A percentile compares a stretch with the other conserved stretches of the same genome.
Evolutionary conservation across 805 yeast genomes (phyloP).

Genomic region (Lipomyces sp.): DNA sequence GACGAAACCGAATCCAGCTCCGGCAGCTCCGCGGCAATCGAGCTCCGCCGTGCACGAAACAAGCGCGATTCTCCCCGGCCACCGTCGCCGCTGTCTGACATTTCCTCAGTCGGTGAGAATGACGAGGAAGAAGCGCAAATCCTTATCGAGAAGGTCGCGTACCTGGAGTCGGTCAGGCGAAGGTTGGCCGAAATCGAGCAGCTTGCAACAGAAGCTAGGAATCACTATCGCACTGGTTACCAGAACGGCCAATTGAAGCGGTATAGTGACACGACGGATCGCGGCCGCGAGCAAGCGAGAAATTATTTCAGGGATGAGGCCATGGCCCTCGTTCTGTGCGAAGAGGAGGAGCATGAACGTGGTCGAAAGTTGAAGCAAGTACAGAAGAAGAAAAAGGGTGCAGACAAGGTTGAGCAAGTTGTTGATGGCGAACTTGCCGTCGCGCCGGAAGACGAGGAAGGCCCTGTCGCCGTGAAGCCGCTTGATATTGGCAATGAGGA

Average conservation of each 20-base stretch:
- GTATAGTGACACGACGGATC: conserved; percentile 14
- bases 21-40: conserved; percentile 9
- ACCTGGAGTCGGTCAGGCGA: conserved; percentile 14
- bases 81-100: conserved; percentile 4
- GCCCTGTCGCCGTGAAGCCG: background rate
- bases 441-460: conserved; percentile 1
- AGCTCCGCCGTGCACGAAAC: background rate
- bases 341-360: conserved; percentile 32
- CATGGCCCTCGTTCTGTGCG: conserved; percentile 28
- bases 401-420: conserved; percentile 5
- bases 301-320: conserved; percentile 34
- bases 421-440: background rate
- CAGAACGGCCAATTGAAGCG: conserved; percentile 19
- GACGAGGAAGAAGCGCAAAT: conserved; percentile 9
- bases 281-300: conserved; percentile 33
- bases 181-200: conserved; percentile 14
- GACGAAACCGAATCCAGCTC: conserved; percentile 28
- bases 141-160: conserved; percentile 22
- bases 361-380: conserved; percentile 27
- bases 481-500: background rate
- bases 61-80: conserved; percentile 9
- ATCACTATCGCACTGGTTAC: conserved; percentile 13
- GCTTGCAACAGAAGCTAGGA: conserved; percentile 25
- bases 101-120: conserved; percentile 14
- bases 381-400: conserved; percentile 22